Evolutionary conservation across 495 filamentous ascomycete species (phyloP).

Genomic region (Trichoderma asperelloides): DNA sequence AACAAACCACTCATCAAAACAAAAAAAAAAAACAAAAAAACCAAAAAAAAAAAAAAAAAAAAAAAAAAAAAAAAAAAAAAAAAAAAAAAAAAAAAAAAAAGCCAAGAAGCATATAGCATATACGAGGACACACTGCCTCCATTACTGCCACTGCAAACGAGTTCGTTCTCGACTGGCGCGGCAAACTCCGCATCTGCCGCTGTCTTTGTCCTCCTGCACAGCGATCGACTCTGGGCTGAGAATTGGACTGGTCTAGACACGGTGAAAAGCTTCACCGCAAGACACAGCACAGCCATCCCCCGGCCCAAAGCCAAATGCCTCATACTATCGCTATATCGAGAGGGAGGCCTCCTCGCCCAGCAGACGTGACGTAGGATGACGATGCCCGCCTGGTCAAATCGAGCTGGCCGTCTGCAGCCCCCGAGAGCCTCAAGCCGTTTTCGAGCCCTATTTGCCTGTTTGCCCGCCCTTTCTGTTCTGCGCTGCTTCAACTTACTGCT

Average conservation of each 20-base stretch:
- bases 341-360: conserved; percentile 1
- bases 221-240: neutral
- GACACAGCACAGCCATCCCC: neutral
- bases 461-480: neutral
- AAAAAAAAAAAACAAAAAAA: neutral
- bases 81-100: too few relatives aligned
- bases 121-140: too few relatives aligned
- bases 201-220: too few relatives aligned
- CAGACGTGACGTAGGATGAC: conserved; percentile 1
- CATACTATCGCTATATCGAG: neutral
- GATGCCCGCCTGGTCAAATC: neutral
- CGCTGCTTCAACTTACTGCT: neutral
- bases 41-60: too few relatives aligned
- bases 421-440: conserved; percentile 4
- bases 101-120: neutral
- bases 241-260: conserved; percentile 3
- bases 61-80: too few relatives aligned
- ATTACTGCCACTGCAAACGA: too few relatives aligned
- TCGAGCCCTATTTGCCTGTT: neutral
- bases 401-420: neutral
- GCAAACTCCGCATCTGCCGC: neutral
- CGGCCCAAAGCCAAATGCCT: conserved; percentile 4
- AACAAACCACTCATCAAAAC: too few relatives aligned
- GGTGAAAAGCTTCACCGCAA: conserved; percentile 6
- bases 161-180: neutral